Evolutionary conservation across 1,139 yeast genomes (phyloP).

Genomic region (Candida sanyaensis): DNA sequence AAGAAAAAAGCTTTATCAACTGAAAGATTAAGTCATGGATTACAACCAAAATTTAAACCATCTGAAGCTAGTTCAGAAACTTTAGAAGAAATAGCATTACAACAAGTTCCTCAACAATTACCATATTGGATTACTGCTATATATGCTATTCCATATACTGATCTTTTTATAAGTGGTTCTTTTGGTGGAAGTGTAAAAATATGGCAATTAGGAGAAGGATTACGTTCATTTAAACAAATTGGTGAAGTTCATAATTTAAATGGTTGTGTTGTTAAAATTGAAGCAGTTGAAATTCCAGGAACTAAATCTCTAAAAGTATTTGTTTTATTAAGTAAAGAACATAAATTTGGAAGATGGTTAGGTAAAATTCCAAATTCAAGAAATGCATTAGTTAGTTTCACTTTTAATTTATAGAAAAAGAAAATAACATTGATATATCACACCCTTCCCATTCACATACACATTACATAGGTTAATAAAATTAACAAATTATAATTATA

Average conservation of each 20-base stretch:
- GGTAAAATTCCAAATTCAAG: constrained; percentile 41
- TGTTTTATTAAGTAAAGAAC: constrained; percentile 80
- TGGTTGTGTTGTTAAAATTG: constrained; percentile 75
- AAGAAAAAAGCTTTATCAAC: constrained; percentile 85
- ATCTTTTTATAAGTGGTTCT: constrained; percentile 85
- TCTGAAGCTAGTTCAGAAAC: constrained; percentile 71
- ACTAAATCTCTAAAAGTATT: constrained; percentile 55
- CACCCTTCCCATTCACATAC: too few relatives aligned
- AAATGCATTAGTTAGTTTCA: constrained; percentile 42
- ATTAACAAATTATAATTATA: neutral
- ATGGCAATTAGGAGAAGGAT: constrained; percentile 68
- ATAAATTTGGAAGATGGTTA: constrained; percentile 84
- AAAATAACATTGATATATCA: too few relatives aligned
- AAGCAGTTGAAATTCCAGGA: constrained; percentile 58
- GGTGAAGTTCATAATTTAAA: constrained; percentile 59
- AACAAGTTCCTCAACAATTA: constrained; percentile 64
- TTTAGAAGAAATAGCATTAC: constrained; percentile 34
- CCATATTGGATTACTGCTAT: constrained; percentile 89
- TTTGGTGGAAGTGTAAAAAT: constrained; percentile 75
- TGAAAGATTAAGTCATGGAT: constrained; percentile 76
- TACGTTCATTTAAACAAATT: constrained; percentile 58
- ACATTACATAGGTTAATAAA: neutral
- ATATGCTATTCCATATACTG: constrained; percentile 86
- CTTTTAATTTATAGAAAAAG: constrained; percentile 32
- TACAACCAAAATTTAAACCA: constrained; percentile 52